Evolutionary conservation across 1,139 yeast genomes (phyloP), one percentile per base, ranked within the genome.

Genomic region (Diutina ranongensis): DNA sequence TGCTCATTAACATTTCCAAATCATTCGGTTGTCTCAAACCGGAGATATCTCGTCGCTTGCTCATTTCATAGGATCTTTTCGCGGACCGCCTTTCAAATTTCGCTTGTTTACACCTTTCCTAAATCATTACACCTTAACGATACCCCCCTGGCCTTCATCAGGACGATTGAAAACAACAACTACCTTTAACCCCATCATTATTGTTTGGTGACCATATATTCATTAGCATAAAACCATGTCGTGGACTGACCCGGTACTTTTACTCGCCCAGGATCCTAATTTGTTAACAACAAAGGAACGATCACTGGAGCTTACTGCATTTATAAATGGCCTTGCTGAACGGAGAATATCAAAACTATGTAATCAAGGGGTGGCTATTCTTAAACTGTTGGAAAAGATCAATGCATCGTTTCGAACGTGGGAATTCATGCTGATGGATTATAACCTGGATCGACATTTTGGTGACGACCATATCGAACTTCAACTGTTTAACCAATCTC

Each of bases 361-460:
- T 54, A 73, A 65, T 49, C 62, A 71, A 20, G 62, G 72, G n/a
- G 62, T 75, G 46, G 67, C 68, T 40, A 67, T 74, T 4, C 58
- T 76, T 33, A 70, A 76, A 50, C 70, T 74, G 33, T 58, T 76
- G 45, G 82, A 76, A 55, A 69, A 70, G 50, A 63, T 74, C 21
- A 74, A 72, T 50, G 56, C 72, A 38, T 66, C 65, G 38, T 62
- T 74, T 47, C 68, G 72, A 49, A 72, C 72, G 51, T 76, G 82
- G 82, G 78, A 76, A 46, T 75, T 76, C 50, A 60, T 73, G 45
- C 73, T 80, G n/a, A 57, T 76, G 35, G 80, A 76, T 51, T 68
- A 70, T 49, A 73, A 72, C 52, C 64, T 76, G 22, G 65, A 63
- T 40, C 58, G 60, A 35, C 74, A 71, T 51, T 68, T 72, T 46